These are phyloP conservation scores for Rhodotorula sp. DNA, from an alignment of 1,284 basidiomycete species.

Conservation along the genomic window DNA sequence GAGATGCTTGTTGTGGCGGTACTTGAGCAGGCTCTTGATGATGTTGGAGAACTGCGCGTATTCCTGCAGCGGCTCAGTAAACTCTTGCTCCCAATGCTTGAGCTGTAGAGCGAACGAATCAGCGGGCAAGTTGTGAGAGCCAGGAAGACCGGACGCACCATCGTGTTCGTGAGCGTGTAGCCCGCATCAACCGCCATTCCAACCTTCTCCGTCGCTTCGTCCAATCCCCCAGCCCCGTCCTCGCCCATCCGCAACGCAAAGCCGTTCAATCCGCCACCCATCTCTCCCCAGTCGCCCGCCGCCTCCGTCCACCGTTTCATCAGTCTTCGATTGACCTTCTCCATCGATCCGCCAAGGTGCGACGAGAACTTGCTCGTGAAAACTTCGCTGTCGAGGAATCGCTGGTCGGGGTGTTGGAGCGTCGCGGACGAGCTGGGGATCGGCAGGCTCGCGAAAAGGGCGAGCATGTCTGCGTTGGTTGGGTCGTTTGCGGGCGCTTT, in stretches of 20 bases:
- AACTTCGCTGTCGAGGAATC: constrained; percentile 91
- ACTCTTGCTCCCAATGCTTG: constrained; percentile 85
- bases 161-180: constrained; percentile 83
- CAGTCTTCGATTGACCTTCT: constrained; percentile 87
- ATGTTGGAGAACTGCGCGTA: constrained; percentile 93
- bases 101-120: constrained; percentile 57
- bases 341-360: constrained; percentile 87
- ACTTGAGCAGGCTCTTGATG: constrained; percentile 88
- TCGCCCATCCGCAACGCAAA: constrained; percentile 79
- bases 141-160: constrained; percentile 59
- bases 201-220: constrained; percentile 80
- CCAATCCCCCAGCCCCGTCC: constrained; percentile 53
- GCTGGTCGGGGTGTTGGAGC: constrained; percentile 81
- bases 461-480: constrained; percentile 69
- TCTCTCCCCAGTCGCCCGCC: constrained; percentile 86
- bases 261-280: constrained; percentile 92
- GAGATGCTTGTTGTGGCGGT: constrained; percentile 96
- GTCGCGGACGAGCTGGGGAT: constrained; percentile 70
- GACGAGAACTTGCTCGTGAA: constrained; percentile 96
- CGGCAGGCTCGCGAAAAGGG: constrained; percentile 79
- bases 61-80: constrained; percentile 93
- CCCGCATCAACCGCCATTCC: constrained; percentile 94
- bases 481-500: constrained; percentile 94
- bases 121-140: no score
- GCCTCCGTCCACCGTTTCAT: constrained; percentile 93